These are phyloP conservation scores for Aaosphaeria pasadenensis DNA, from an alignment of 2,329 filamentous ascomycete species.

Conservation along the genomic window DNA sequence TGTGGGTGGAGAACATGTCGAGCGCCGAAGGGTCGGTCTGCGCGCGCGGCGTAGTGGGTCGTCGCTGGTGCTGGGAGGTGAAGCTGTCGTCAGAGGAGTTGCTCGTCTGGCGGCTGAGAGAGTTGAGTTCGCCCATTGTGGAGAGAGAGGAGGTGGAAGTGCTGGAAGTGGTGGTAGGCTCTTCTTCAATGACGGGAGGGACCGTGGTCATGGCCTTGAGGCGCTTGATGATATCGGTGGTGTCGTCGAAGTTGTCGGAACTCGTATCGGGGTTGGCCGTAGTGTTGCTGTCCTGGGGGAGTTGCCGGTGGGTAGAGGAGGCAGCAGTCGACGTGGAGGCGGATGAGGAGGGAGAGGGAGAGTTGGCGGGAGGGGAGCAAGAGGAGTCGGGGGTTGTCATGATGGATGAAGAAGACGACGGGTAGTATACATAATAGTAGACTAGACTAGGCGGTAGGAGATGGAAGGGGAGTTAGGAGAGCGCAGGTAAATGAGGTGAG, in stretches of 20 bases:
- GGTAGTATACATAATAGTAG: slow-evolving; percentile 26
- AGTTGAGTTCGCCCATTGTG: slow-evolving; percentile 20
- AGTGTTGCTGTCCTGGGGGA: not conserved
- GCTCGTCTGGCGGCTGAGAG: slow-evolving; percentile 20
- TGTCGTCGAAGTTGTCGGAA: slow-evolving; percentile 1
- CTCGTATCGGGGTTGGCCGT: not conserved
- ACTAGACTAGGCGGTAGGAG: not conserved
- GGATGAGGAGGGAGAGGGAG: not conserved
- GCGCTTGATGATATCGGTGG: slow-evolving; percentile 20
- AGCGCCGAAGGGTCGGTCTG: slow-evolving; percentile 39
- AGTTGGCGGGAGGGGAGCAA: slow-evolving; percentile 4
- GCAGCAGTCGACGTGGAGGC: not conserved
- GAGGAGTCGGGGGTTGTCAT: slow-evolving; percentile 22
- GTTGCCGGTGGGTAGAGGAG: not conserved
- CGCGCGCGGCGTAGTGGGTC: slow-evolving; percentile 35
- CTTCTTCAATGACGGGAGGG: slow-evolving; percentile 3
- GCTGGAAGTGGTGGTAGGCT: not conserved
- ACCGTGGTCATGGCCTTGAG: slow-evolving; percentile 18
- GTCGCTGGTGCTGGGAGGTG: slow-evolving; percentile 6
- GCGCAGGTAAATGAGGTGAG: not conserved
- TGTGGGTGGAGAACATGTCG: slow-evolving; percentile 24
- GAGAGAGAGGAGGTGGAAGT: not conserved
- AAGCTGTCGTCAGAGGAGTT: slow-evolving; percentile 21
- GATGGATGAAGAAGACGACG: slow-evolving; percentile 10
- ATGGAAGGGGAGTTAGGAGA: not conserved